phyloP scores from a whole-genome alignment of 208 protist genomes.

The Porcisia deanei region DNA sequence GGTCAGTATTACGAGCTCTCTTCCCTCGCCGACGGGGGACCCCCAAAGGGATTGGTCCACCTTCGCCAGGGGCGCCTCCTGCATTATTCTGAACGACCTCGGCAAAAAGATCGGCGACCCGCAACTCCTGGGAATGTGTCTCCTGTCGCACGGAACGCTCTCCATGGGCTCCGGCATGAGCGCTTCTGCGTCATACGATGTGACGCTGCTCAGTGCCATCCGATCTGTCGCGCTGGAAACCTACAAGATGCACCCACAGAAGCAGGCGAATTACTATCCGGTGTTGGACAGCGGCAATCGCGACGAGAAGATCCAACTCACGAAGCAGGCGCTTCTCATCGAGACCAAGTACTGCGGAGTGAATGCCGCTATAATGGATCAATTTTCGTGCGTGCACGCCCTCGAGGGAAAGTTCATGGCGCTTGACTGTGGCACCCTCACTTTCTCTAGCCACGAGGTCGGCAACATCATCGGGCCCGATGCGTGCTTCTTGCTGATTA shows the following conservation, averaged over 20 bases:
- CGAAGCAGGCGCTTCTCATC: constrained; percentile 64
- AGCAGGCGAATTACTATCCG: constrained; percentile 29
- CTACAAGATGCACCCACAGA: constrained; percentile 22
- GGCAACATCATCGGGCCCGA: constrained; percentile 46
- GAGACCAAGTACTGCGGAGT: constrained; percentile 77
- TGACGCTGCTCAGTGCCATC: constrained; percentile 49
- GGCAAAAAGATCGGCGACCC: constrained; percentile 40
- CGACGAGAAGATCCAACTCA: constrained; percentile 43
- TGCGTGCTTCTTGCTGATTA: constrained; percentile 65
- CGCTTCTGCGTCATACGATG: constrained; percentile 65
- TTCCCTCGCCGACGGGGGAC: constrained; percentile 26
- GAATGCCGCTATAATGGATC: constrained; percentile 91
- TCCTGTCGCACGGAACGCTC: constrained; percentile 62
- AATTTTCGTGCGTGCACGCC: constrained; percentile 79
- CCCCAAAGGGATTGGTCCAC: constrained; percentile 56
- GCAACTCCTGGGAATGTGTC: constrained; percentile 46
- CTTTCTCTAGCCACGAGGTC: constrained; percentile 49
- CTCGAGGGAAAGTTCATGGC: constrained; percentile 60
- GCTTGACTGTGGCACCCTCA: constrained; percentile 75
- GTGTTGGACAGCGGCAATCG: constrained; percentile 29
- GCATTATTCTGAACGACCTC: constrained; percentile 44
- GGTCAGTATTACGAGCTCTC: constrained; percentile 40
- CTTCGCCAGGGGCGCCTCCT: constrained; percentile 45
- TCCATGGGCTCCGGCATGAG: constrained; percentile 79
- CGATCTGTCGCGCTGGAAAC: constrained; percentile 27